phyloP scores from a whole-genome alignment of 2,329 filamentous ascomycete genomes.

The Akanthomyces lecanii region DNA sequence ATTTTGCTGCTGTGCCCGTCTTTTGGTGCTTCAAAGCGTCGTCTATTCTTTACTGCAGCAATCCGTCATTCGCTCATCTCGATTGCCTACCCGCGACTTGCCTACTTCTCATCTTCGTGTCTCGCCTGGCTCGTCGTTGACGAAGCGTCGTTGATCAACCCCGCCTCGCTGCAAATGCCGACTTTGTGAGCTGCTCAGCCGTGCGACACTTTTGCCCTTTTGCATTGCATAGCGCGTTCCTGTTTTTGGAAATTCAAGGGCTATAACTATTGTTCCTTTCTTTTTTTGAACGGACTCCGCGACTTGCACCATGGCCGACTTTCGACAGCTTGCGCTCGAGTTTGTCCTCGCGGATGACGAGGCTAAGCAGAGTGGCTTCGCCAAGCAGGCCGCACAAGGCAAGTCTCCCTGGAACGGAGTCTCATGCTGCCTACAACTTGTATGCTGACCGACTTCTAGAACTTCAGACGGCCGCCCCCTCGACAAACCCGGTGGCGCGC shows the following conservation, averaged over 20 bases:
- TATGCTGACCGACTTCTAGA: constrained; percentile 29
- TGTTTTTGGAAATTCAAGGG: background rate
- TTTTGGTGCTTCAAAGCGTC: background rate
- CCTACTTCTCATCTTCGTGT: background rate
- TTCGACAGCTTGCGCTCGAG: constrained; percentile 49
- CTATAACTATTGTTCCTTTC: background rate
- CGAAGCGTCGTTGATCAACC: constrained; percentile 10
- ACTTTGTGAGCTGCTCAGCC: background rate
- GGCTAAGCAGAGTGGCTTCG: constrained; percentile 36
- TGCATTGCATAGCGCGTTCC: constrained; percentile 6
- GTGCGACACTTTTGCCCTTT: background rate
- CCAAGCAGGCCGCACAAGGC: constrained; percentile 44
- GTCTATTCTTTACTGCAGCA: background rate
- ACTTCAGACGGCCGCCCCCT: constrained; percentile 41
- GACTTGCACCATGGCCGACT: constrained; percentile 40
- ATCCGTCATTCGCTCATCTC: background rate
- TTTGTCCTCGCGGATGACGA: constrained; percentile 51
- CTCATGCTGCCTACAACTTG: no score
- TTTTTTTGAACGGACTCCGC: background rate
- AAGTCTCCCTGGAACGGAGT: background rate
- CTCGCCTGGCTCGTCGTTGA: background rate
- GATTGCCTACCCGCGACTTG: background rate
- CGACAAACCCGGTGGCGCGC: constrained; percentile 45
- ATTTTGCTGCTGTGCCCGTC: background rate
- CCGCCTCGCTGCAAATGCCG: constrained; percentile 14